phyloP scores from a whole-genome alignment of 108 stramenopile genomes.

The Cylindrotheca fusiformis region DNA sequence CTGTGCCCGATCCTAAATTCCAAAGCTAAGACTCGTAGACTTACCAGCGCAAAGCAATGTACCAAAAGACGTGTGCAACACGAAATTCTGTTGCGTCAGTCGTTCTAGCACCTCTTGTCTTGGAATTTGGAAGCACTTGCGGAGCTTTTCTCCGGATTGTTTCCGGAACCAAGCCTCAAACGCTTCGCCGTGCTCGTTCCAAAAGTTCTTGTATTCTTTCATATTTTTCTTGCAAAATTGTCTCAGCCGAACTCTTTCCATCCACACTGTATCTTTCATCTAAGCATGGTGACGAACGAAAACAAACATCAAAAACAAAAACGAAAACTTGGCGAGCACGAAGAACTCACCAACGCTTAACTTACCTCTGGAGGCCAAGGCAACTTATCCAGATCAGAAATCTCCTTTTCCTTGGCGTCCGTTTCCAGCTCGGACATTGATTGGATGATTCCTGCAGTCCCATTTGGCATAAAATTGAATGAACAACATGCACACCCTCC shows the following conservation, averaged over 20 bases:
- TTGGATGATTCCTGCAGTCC: conserved; percentile 64
- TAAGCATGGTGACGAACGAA: not conserved
- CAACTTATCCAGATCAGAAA: conserved; percentile 45
- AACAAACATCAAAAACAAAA: not conserved
- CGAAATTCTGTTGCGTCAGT: conserved; percentile 52
- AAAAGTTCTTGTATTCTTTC: conserved; percentile 53
- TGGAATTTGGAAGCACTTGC: conserved; percentile 62
- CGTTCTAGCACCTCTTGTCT: conserved; percentile 61
- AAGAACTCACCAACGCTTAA: not conserved
- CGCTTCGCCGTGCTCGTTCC: conserved; percentile 40
- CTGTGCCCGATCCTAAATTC: not conserved
- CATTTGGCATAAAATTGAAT: conserved; percentile 65
- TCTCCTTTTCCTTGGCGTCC: conserved; percentile 66
- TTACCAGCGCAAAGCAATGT: conserved; percentile 70
- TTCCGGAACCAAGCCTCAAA: conserved; percentile 42
- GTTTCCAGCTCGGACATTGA: conserved; percentile 84
- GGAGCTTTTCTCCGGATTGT: conserved; percentile 17
- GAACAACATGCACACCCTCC: conserved; percentile 78
- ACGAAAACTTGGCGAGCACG: too few species aligned
- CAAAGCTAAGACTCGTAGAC: not conserved
- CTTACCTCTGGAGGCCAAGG: conserved; percentile 70
- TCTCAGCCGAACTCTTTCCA: conserved; percentile 72
- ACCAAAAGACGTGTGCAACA: conserved; percentile 67
- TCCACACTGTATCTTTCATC: conserved; percentile 84
- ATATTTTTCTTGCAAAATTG: conserved; percentile 80